Evolutionary conservation across 2,329 filamentous ascomycete species (phyloP).

Genomic region (Talaromyces pinophilus): DNA sequence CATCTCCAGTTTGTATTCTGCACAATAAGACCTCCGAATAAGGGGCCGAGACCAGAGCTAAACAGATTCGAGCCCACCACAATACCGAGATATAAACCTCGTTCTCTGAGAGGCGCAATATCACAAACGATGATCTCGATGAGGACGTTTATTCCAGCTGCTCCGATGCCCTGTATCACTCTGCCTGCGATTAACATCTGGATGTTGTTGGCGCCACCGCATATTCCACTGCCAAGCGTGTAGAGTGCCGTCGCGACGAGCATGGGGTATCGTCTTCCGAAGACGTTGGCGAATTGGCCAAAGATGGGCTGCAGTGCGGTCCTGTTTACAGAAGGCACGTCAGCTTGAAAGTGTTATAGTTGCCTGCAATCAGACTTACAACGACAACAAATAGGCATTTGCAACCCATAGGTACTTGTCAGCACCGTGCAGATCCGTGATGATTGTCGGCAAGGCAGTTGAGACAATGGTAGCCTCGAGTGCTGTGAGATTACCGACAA

Average conservation of each 20-base stretch:
- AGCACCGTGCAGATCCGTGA: conserved; percentile 33
- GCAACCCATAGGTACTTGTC: conserved; percentile 41
- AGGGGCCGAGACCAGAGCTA: conserved; percentile 51
- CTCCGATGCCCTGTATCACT: conserved; percentile 56
- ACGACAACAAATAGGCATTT: conserved; percentile 37
- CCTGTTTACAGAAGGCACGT: background rate
- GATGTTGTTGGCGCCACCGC: conserved; percentile 49
- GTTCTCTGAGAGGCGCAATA: conserved; percentile 45
- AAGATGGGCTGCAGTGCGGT: conserved; percentile 54
- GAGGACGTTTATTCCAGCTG: conserved; percentile 43
- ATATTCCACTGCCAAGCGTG: conserved; percentile 55
- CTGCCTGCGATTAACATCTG: conserved; percentile 57
- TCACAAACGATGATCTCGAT: conserved; percentile 50
- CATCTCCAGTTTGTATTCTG: conserved; percentile 34
- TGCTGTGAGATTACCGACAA: conserved; percentile 36
- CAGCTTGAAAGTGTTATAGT: background rate
- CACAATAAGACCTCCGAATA: conserved; percentile 38
- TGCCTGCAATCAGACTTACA: conserved; percentile 11
- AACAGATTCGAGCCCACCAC: conserved; percentile 32
- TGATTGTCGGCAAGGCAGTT: conserved; percentile 47
- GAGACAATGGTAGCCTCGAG: conserved; percentile 25
- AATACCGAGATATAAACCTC: conserved; percentile 33
- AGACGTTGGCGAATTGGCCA: conserved; percentile 56
- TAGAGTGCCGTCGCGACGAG: conserved; percentile 51
- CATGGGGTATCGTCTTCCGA: conserved; percentile 50